Evolutionary conservation across 257 asterid genomes (phyloP), one percentile per base, ranked within the genome.

Genomic region (Anisodus acutangulus): DNA sequence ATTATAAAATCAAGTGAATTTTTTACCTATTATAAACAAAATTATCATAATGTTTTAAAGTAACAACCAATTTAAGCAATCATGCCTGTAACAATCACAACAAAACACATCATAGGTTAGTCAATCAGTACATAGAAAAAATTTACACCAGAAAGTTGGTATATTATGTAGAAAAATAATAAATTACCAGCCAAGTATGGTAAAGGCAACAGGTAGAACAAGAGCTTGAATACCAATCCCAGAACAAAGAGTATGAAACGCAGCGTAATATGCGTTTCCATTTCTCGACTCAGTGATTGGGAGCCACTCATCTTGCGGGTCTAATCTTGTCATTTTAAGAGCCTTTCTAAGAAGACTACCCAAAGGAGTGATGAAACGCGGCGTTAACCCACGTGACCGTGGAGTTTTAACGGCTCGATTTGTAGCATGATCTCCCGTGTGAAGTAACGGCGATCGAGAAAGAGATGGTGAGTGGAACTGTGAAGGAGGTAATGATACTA

Each of bases 151-250:
- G 17, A 49, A n/a, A 22, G 26, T 22, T 22, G 26, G 11, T 39
- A 80, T 22, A 22, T 22, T 22, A 22, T 22, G 26, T 22, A 22
- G 0, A 3, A 15, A 9, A 37, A 9, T 8, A 31, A 26, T 2
- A 55, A 37, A 2, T 17, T 88, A 95, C 98, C 98, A 95, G 88
- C 98, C 98, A 81, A 95, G 98, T 68, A 94, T 86, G 82, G 98
- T 95, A 90, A 95, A 94, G 84, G 98, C 93, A 72, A 95, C 97
- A 0, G 98, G 98, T 53, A 95, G 93, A 74, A 95, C 85, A 12
- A 95, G 97, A 45, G 98, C 98, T 86, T 95, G 98, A 81, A 95
- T 85, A 49, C 98, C 98, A 70, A 95, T 95, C 53, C 98, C 98
- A 49, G 98, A 93, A 41, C 98, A 95, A 39, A 94, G 22, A 58